Evolutionary conservation across 139 green algal genomes (phyloP).

Genomic region (Zygnema cylindricum): DNA sequence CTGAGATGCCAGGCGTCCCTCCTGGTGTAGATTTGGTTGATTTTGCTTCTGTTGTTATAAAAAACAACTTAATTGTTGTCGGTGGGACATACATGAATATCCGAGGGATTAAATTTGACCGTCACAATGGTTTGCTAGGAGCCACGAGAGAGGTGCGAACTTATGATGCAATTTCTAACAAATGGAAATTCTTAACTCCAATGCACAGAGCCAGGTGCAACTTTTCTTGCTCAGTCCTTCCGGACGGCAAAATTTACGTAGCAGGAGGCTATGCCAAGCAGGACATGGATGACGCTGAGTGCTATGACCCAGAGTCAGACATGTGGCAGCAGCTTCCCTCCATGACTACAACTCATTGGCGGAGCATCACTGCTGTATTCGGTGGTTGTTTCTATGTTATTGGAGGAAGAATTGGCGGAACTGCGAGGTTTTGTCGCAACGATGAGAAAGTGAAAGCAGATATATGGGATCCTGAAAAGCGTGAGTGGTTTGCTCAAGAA

Average conservation of each 20-base stretch:
- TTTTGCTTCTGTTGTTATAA: not conserved
- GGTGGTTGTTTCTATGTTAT: not conserved
- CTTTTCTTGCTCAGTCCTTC: not conserved
- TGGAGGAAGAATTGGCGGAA: not conserved
- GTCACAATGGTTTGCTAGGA: not conserved
- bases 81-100: not conserved
- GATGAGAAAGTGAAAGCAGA: not conserved
- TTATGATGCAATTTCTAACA: not conserved
- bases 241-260: not conserved
- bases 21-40: not conserved
- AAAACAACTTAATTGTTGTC: not conserved
- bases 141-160: not conserved
- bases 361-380: not conserved
- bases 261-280: not conserved
- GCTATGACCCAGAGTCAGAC: not conserved
- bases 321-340: not conserved
- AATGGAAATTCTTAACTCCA: not conserved
- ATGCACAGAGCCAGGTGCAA: not conserved
- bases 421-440: not conserved
- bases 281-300: not conserved
- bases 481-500: not conserved
- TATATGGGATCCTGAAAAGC: not conserved
- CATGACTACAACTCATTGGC: not conserved
- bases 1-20: not conserved
- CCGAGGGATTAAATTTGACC: not conserved